phyloP scores from a whole-genome alignment of 2,329 filamentous ascomycete species.

The Nectriaceae sp. region DNA sequence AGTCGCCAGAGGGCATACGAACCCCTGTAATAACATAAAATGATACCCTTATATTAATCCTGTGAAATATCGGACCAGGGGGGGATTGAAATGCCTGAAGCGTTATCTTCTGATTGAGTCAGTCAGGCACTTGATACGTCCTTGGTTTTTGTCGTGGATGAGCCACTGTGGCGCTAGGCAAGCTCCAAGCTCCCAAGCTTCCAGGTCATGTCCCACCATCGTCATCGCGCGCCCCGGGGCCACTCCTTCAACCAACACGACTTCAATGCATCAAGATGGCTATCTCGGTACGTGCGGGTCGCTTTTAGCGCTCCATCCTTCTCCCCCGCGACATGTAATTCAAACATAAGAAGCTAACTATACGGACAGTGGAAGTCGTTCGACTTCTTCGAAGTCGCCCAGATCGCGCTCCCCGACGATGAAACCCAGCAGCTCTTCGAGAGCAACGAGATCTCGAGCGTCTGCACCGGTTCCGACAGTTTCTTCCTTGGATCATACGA shows the following conservation, averaged over 20 bases:
- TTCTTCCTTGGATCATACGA: constrained; percentile 86
- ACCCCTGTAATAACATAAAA: constrained; percentile 27
- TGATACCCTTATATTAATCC: constrained; percentile 29
- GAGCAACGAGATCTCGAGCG: constrained; percentile 78
- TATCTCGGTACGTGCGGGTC: constrained; percentile 32
- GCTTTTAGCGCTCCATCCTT: background rate
- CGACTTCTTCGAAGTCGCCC: constrained; percentile 96
- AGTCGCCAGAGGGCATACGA: constrained; percentile 14
- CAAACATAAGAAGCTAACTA: no score
- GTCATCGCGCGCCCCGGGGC: constrained; percentile 31
- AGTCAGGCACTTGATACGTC: no score
- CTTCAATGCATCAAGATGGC: constrained; percentile 36
- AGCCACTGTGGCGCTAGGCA: constrained; percentile 30
- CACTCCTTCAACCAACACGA: constrained; percentile 20
- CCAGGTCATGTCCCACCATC: constrained; percentile 28
- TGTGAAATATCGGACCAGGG: constrained; percentile 9
- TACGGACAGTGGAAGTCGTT: constrained; percentile 88
- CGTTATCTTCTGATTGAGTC: no score
- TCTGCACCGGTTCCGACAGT: constrained; percentile 85
- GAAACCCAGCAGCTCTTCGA: constrained; percentile 79
- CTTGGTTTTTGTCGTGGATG: no score
- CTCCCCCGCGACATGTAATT: no score
- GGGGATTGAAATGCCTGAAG: no score
- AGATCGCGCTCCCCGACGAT: constrained; percentile 77
- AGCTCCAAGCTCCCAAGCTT: constrained; percentile 26